Percentiles rank a stretch among this genome's conserved stretches.
Evolutionary conservation across 257 asterid genomes (phyloP).

Genomic region (Hygrophila difformis): DNA sequence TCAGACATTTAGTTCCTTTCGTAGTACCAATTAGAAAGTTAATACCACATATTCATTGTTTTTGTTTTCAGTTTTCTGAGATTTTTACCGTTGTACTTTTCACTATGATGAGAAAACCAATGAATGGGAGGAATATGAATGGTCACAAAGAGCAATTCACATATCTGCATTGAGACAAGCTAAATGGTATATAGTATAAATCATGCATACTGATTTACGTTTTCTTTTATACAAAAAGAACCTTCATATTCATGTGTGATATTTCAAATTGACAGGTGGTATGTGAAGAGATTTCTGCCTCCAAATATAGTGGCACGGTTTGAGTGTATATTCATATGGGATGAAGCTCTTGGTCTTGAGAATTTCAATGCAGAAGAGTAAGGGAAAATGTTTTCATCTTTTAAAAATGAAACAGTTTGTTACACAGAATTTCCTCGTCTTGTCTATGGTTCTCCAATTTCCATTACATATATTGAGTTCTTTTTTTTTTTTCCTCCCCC

Average conservation of each 20-base stretch:
- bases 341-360: slow-evolving; percentile 62
- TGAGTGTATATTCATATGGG: slow-evolving; percentile 65
- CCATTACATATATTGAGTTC: too few relatives aligned
- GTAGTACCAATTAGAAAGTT: too few relatives aligned
- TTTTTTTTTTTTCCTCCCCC: too few relatives aligned
- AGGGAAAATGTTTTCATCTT: too few relatives aligned
- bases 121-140: slow-evolving; percentile 48
- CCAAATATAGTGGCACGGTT: slow-evolving; percentile 46
- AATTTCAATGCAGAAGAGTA: too few relatives aligned
- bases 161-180: slow-evolving; percentile 54
- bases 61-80: slow-evolving; percentile 46
- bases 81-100: slow-evolving; percentile 64
- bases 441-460: too few relatives aligned
- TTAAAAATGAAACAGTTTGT: too few relatives aligned
- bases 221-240: neutral
- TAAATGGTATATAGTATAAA: slow-evolving; percentile 46
- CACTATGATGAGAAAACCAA: slow-evolving; percentile 41
- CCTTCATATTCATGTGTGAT: too few relatives aligned
- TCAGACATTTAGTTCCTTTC: neutral
- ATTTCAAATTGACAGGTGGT: slow-evolving; percentile 41
- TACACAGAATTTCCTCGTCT: too few relatives aligned
- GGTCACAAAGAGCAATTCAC: slow-evolving; percentile 68
- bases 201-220: neutral
- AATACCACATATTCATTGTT: too few relatives aligned
- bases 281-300: slow-evolving; percentile 60